Base-by-base conservation (phyloP, 169 alveolate genomes). In the Besnoitia besnoiti region DNA sequence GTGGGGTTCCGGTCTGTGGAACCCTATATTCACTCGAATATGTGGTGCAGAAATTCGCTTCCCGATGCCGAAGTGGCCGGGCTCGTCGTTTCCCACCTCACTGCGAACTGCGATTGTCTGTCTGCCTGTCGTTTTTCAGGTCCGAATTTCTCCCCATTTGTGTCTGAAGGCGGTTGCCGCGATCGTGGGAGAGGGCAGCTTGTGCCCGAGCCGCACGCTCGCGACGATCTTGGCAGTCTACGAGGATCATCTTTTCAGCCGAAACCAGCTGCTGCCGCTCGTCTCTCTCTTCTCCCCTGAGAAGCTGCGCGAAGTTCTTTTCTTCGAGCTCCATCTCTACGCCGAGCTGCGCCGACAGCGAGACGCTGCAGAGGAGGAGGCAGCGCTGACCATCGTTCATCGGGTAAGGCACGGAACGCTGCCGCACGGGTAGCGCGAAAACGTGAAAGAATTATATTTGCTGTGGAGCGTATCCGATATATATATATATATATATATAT, bases 241-340 rank as follows among this genome's bases (percentile, higher is more conserved):
- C 76, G 91, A 79, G 62, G 94, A 59, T 33, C 62, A 42, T 30
- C 89, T 91, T 16, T 75, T 51, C 55, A 59, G 88, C 37, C 82
- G 39, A n/a, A 91, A 91, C 35, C 94, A 91, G 44, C 91, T 91
- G 73, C 89, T 91, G 79, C 91, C 91, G 35, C 91, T 91, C 51
- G 82, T 91, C 30, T 55, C 82, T 30, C 77, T 91, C 35, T 91
- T 49, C 80, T 44, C 91, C 35, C 49, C 37, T 7, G 67, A n/a
- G 21, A 91, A 91, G 42, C 51, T 91, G 33, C 49, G 37, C 35
- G 94, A 91, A 82, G 94, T 91, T 16, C 37, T 76, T 35, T 62
- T 46, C 33, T 87, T 87, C 47, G 30, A 73, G 73, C 85, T 87
- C 37, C 85, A 59, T n/a, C 61, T 87, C 35, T 87, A 87, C 67